Evolutionary conservation across 1,139 yeast species (phyloP).

Genomic region (Sugiyamaella novakii): DNA sequence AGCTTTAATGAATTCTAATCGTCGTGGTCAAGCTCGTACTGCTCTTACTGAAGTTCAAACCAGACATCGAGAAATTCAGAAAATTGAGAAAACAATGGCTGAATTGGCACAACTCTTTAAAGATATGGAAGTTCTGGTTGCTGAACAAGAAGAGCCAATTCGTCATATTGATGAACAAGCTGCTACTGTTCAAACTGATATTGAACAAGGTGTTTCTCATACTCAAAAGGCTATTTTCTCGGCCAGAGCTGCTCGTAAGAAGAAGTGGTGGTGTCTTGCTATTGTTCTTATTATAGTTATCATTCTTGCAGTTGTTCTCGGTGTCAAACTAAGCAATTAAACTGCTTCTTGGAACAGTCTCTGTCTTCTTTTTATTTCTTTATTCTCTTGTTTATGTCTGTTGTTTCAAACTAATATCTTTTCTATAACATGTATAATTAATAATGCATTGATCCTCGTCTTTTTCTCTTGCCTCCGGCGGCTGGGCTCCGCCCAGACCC

Average conservation of each 20-base stretch:
- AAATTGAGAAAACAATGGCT: conserved; percentile 93
- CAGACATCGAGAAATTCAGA: conserved; percentile 92
- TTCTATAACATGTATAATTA: conserved; percentile 10
- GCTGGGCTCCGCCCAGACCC: conserved; percentile 14
- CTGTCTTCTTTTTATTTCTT: conserved; percentile 1
- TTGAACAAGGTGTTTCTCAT: conserved; percentile 94
- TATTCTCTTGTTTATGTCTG: conserved; percentile 4
- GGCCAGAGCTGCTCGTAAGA: conserved; percentile 89
- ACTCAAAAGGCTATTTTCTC: conserved; percentile 85
- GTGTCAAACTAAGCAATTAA: conserved; percentile 29
- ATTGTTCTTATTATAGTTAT: conserved; percentile 65
- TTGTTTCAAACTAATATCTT: conserved; percentile 1
- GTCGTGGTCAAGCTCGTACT: conserved; percentile 96
- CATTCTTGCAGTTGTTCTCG: conserved; percentile 63
- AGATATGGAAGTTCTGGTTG: conserved; percentile 95
- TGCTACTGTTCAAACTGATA: conserved; percentile 80
- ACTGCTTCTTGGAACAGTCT: background rate
- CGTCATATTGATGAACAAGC: conserved; percentile 83
- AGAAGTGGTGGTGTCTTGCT: conserved; percentile 84
- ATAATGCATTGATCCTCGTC: conserved; percentile 8
- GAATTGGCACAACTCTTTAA: conserved; percentile 92
- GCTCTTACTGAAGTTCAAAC: conserved; percentile 95
- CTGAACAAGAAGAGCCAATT: conserved; percentile 90
- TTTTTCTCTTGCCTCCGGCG: conserved; percentile 8
- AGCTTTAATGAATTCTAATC: conserved; percentile 86